These are phyloP conservation scores for Tubosaeta brunneosetosa DNA, from an alignment of 768 basidiomycete genomes.

Conservation along the genomic window DNA sequence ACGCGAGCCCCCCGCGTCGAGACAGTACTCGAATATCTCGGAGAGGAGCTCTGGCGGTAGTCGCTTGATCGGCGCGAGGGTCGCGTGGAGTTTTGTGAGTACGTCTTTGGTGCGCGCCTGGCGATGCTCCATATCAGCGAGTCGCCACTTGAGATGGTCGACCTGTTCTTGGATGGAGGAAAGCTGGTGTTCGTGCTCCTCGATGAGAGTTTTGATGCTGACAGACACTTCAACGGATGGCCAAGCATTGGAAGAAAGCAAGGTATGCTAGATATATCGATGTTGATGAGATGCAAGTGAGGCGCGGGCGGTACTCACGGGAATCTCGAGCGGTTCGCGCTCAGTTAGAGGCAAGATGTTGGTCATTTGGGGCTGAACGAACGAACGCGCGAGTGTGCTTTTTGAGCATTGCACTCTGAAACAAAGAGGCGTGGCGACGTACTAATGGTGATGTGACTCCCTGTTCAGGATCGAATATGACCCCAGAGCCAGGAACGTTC, in stretches of 20 bases:
- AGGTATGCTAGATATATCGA: not conserved
- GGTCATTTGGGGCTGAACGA: constrained; percentile 4
- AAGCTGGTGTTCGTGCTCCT: constrained; percentile 14
- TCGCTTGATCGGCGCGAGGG: constrained; percentile 21
- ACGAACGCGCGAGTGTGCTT: not conserved
- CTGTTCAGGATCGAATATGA: not conserved
- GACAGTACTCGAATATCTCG: constrained; percentile 23
- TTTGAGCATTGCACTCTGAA: not conserved
- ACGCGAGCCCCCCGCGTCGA: not conserved
- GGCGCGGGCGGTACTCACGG: constrained; percentile 9
- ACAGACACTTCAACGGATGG: constrained; percentile 8
- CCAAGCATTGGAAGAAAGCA: constrained; percentile 15
- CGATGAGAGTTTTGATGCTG: constrained; percentile 13
- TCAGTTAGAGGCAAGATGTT: not conserved
- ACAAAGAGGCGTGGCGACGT: not conserved
- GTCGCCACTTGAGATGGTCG: constrained; percentile 1
- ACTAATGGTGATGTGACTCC: not conserved
- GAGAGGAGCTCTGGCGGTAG: constrained; percentile 25
- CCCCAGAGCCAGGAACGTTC: not conserved
- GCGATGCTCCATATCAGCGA: constrained; percentile 11
- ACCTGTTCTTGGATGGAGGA: constrained; percentile 8
- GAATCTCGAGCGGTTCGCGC: not conserved
- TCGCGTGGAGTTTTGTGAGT: constrained; percentile 14
- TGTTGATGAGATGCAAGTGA: not conserved
- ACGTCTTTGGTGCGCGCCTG: constrained; percentile 1